Evolutionary conservation across 805 yeast genomes (phyloP).

Genomic region (Kodamaea lidongshanica): DNA sequence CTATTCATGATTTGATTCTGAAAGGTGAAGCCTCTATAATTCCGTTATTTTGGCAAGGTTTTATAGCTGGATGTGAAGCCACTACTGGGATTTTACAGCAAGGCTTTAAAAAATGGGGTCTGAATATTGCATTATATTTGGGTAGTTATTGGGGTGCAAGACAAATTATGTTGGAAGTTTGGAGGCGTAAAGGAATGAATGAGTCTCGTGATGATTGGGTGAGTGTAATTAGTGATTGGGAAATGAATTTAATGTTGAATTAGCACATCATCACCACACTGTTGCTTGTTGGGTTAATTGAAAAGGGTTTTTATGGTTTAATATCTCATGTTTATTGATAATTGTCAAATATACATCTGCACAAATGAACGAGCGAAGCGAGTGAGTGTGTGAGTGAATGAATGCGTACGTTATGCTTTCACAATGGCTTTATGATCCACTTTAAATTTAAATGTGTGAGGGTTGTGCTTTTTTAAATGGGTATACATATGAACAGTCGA

Average conservation of each 20-base stretch:
- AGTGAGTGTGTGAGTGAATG: too few relatives aligned
- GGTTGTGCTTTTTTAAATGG: too few relatives aligned
- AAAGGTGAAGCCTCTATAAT: slow-evolving; percentile 53
- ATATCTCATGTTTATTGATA: too few relatives aligned
- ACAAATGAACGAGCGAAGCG: too few relatives aligned
- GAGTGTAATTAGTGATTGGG: slow-evolving; percentile 76
- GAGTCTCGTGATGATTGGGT: slow-evolving; percentile 67
- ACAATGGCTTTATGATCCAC: too few relatives aligned
- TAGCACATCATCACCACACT: too few relatives aligned
- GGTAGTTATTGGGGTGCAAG: slow-evolving; percentile 86
- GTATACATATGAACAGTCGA: too few relatives aligned
- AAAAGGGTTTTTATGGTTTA: too few relatives aligned
- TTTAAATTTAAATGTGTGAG: too few relatives aligned
- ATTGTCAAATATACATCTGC: too few relatives aligned
- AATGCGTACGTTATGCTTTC: too few relatives aligned
- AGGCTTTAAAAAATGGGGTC: slow-evolving; percentile 70
- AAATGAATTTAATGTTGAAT: slow-evolving; percentile 71
- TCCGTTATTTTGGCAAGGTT: slow-evolving; percentile 86
- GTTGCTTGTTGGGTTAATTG: too few relatives aligned
- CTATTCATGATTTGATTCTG: slow-evolving; percentile 52
- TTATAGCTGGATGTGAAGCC: slow-evolving; percentile 81
- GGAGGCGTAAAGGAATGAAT: slow-evolving; percentile 64
- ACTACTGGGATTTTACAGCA: slow-evolving; percentile 50
- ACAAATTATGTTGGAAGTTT: slow-evolving; percentile 79
- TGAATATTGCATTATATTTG: slow-evolving; percentile 45